Evolutionary conservation across 176 grass and related monocot species (phyloP), one percentile per base, ranked within the genome.

Genomic region (Bothriochloa decipiens): DNA sequence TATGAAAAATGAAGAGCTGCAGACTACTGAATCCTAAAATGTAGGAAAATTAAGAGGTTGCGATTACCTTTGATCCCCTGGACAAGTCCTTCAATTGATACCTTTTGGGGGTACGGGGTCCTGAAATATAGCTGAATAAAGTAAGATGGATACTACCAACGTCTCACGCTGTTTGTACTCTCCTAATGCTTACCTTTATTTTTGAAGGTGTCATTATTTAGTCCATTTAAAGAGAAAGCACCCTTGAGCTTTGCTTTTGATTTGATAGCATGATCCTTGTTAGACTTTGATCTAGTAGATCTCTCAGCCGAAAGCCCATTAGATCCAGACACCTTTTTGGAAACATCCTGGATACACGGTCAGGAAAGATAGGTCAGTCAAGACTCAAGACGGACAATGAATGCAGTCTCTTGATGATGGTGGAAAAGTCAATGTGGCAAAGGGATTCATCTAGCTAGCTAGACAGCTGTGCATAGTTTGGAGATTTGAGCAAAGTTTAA

Each of bases 241-340:
- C 12, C 74, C 18, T 74, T 83, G 80, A 79, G 32, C 46, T 90
- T 79, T 83, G 80, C 39, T 75, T 89, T 89, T 13, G 83, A 82
- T 81, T 68, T 83, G 27, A 29, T n/a, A 36, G 55, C 28, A 82
- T 79, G 66, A 74, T 74, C 78, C 68, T 72, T 23, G 57, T 11
- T 73, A 28, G 58, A 47, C 46, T 49, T 86, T 17, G 79, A 74
- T 90, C 22, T 67, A 32, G 27, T 66, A 41, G 84, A 57, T 82
- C 46, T 79, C 28, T 41, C 68, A 26, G 60, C 16, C 0, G 22
- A 41, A 67, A 82, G 47, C 22, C 68, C 36, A 0, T 60, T 27
- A 16, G 65, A 78, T 46, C 73, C 79, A 17, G 57, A 76, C 4
- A 46, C 46, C 45, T 68, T 90, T 67, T 78, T 86, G 46, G 88